A percentile compares a stretch with the other conserved stretches of the same genome.
Conservation (phyloP, 768 basidiomycete genomes). For the Leccinum disarticulatum region DNA sequence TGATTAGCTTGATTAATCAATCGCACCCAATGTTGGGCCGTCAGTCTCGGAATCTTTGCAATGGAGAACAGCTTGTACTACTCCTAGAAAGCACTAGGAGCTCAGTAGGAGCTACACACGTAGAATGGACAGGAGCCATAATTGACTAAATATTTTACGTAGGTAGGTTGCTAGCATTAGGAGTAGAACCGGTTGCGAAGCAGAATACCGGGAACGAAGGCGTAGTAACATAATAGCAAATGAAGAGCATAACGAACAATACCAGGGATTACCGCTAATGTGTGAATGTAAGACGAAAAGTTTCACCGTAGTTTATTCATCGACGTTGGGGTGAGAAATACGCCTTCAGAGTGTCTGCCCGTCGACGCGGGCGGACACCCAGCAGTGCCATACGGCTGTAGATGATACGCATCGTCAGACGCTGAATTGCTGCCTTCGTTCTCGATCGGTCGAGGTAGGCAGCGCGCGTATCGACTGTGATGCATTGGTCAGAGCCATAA, state of each 20-base stretch:
- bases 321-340: slow-evolving; percentile 30
- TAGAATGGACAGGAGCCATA: slow-evolving; percentile 11
- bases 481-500: background rate
- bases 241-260: background rate
- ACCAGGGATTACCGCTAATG: background rate
- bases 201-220: slow-evolving; percentile 3
- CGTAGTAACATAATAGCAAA: background rate
- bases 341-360: slow-evolving; percentile 28
- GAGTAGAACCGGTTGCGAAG: background rate
- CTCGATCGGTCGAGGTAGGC: slow-evolving; percentile 75
- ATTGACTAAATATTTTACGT: slow-evolving; percentile 26
- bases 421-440: slow-evolving; percentile 67
- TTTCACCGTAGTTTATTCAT: slow-evolving; percentile 1
- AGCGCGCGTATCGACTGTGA: slow-evolving; percentile 67
- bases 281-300: background rate
- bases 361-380: slow-evolving; percentile 20
- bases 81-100: too few relatives aligned
- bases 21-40: slow-evolving; percentile 14
- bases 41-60: background rate
- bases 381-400: slow-evolving; percentile 52
- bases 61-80: background rate
- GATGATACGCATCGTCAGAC: slow-evolving; percentile 57
- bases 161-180: slow-evolving; percentile 8
- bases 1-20: slow-evolving; percentile 36
- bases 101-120: too few relatives aligned